Evolutionary conservation across 2,329 filamentous ascomycete species (phyloP).

Genomic region (Neonectria coccinea): DNA sequence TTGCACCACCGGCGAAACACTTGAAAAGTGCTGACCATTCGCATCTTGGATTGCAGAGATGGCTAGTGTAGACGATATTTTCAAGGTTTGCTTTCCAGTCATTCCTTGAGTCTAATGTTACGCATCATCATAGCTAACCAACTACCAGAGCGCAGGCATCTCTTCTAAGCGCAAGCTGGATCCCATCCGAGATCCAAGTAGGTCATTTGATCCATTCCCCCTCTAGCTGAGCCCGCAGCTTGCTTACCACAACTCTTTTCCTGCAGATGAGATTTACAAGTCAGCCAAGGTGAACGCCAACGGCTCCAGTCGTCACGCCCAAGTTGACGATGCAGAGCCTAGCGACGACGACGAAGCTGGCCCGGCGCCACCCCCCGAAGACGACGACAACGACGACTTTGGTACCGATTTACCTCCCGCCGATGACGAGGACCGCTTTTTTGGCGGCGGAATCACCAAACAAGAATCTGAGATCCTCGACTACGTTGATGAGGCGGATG

Average conservation of each 20-base stretch:
- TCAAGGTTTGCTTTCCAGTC: conserved; percentile 56
- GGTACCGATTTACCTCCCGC: conserved; percentile 59
- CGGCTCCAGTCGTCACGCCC: conserved; percentile 58
- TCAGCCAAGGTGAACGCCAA: conserved; percentile 65
- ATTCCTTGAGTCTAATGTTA: background rate
- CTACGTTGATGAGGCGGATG: conserved; percentile 75
- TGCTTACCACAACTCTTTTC: conserved; percentile 10
- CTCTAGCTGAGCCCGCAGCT: background rate
- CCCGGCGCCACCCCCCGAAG: conserved; percentile 60
- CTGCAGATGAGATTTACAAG: conserved; percentile 72
- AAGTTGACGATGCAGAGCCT: conserved; percentile 57
- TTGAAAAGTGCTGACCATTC: background rate
- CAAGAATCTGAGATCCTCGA: conserved; percentile 87
- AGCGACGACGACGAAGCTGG: conserved; percentile 65
- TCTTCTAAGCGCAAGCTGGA: conserved; percentile 74
- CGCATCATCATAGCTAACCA: conserved; percentile 31
- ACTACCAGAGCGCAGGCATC: conserved; percentile 51
- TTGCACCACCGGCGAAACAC: background rate
- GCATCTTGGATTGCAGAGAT: conserved; percentile 50
- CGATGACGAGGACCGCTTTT: conserved; percentile 91
- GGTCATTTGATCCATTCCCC: conserved; percentile 41
- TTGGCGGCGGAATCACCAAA: conserved; percentile 87
- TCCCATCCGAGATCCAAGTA: conserved; percentile 71
- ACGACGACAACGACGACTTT: conserved; percentile 64
- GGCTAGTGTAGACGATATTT: conserved; percentile 70